Evolutionary conservation across 2,329 filamentous ascomycete species (phyloP), one percentile per base, ranked within the genome.

Genomic region (Calonectria henricotiae): DNA sequence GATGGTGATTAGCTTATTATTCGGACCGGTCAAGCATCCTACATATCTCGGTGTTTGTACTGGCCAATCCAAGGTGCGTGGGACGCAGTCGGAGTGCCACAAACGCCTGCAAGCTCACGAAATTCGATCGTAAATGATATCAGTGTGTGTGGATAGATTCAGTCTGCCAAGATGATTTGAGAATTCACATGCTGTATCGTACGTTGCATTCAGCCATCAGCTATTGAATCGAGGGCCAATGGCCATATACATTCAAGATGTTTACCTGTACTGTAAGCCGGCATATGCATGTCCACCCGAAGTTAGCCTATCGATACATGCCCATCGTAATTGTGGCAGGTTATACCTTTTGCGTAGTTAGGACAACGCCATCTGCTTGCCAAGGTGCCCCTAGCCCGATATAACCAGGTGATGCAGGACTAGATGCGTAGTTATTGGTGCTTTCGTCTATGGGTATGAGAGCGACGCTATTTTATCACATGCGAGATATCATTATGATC

Each of bases 11-110:
- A 32, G 51, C 7, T 12, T 23, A 23, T 39, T 58, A 58, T 39
- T 39, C 51, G 51, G 51, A 58, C 51, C 51, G 51, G 51, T 58
- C 51, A 39, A 25, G 35, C 51, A 23, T 20, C 51, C 20, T 39
- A 58, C 51, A 58, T 37, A 39, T 39, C 12, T n/a, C 51, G 51
- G 51, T 58, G 51, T 39, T 30, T 58, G n/a, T 37, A 11, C 32
- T 58, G 35, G 35, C 51, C 51, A 58, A 58, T 58, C n/a, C 23
- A 58, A 25, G 32, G 23, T 8, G 12, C 35, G 51, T 7, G 35
- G 35, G 51, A 58, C 51, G 37, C 20, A 23, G 51, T 39, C 9
- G 15, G 51, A 11, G 35, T 39, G 51, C 32, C 32, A 58, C 32
- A 39, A 13, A 15, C 37, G 7, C 20, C 35, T 25, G 51, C 32